phyloP scores from a whole-genome alignment of 2,329 filamentous ascomycete species.

The Scedosporium dehoogii region DNA sequence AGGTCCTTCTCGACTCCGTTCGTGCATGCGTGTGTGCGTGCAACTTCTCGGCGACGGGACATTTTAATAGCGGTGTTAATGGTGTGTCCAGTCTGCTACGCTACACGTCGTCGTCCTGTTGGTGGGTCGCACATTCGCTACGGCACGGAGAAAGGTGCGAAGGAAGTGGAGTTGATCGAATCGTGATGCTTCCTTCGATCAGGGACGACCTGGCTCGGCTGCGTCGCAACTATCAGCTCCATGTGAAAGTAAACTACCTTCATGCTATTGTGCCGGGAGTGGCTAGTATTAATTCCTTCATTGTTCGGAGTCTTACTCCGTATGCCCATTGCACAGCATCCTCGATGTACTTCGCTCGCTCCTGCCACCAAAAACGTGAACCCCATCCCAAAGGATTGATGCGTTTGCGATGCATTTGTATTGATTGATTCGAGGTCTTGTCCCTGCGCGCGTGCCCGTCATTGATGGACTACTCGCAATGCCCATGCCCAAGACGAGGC shows the following conservation, averaged over 20 bases:
- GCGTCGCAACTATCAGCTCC: not conserved
- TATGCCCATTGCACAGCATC: too few relatives aligned
- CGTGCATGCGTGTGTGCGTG: too few relatives aligned
- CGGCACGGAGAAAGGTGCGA: not conserved
- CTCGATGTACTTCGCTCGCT: too few relatives aligned
- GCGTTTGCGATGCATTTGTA: not conserved
- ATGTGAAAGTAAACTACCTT: not conserved
- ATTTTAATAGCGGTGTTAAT: not conserved
- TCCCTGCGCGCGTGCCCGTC: constrained; percentile 1
- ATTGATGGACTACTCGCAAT: not conserved
- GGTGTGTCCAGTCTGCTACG: not conserved
- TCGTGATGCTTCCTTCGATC: not conserved
- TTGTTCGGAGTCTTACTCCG: too few relatives aligned
- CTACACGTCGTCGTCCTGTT: not conserved
- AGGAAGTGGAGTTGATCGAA: not conserved
- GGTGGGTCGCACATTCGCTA: not conserved
- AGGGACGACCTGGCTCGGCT: not conserved
- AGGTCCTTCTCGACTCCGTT: too few relatives aligned
- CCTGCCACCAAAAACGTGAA: too few relatives aligned
- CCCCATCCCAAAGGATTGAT: too few relatives aligned
- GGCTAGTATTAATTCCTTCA: too few relatives aligned
- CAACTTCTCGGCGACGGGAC: not conserved
- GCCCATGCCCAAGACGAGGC: not conserved
- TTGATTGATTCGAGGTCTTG: too few relatives aligned
- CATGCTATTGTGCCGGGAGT: not conserved